Evolutionary conservation across 192 early-diverging fungal species (phyloP), one percentile per base, ranked within the genome.

Genomic region (Coemansia sp.): DNA sequence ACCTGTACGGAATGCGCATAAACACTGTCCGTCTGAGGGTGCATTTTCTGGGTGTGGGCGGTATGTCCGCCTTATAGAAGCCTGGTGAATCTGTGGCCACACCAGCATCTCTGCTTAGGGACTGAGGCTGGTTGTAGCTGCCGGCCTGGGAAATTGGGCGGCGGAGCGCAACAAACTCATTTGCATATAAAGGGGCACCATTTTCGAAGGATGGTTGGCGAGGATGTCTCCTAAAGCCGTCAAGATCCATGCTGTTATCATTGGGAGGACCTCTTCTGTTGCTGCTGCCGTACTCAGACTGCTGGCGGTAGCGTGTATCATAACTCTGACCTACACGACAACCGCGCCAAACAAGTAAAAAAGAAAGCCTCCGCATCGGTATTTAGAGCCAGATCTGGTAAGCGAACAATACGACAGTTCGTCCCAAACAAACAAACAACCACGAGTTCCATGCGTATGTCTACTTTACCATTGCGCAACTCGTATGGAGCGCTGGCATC

Each of bases 1-100:
- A 3, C 0, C 21, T n/a, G 4, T 27, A 19, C 5, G 53, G 22
- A 22, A 36, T 17, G 3, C 62, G 66, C 62, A 74, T 53, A 66
- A 75, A 75, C 7, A 69, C 27, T 29, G 73, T 69, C 22, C 73
- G 73, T n/a, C 22, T 52, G n/a, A 70, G 56, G 40, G 35, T 34
- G 21, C 29, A 27, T 1, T 36, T 38, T 24, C n/a, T 57, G 12
- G 53, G 59, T 14, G 29, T 35, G n/a, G 14, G 17, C 0, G 66
- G 65, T 11, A 55, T 60, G 29, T 60, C 32, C 35, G 10, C 29
- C 32, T 57, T 60, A 40, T 55, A 55, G 11, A 29, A 17, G 14
- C 65, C 65, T 21, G 59, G 58, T 6, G 21, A 6, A 37, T 55
- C 56, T 19, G 12, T 38, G 33, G 29, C 29, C 29, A 15, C 19